phyloP scores from a whole-genome alignment of 129 eudicot genomes.

The Oenanthe sinensis region DNA sequence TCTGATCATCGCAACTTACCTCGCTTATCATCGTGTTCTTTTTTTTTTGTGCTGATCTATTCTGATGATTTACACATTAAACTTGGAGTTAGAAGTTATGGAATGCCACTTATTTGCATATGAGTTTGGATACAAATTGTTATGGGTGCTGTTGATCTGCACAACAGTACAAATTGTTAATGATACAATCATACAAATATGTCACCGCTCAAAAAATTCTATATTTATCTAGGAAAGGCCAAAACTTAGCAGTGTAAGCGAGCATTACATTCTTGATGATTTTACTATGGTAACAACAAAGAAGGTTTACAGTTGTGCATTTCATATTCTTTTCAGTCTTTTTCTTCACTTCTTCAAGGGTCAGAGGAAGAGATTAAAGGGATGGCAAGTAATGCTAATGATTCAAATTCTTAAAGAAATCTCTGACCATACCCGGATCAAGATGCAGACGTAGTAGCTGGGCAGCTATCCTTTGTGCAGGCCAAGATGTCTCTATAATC shows the following conservation, averaged over 20 bases:
- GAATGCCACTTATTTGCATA: too few relatives aligned
- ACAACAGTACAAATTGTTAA: too few relatives aligned
- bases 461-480: conserved; percentile 51
- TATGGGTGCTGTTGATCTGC: too few relatives aligned
- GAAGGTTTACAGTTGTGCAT: not conserved
- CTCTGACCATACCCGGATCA: conserved; percentile 15
- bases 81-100: too few relatives aligned
- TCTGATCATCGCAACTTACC: too few relatives aligned
- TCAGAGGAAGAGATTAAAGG: not conserved
- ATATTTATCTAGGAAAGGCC: not conserved
- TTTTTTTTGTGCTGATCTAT: too few relatives aligned
- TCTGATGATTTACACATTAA: too few relatives aligned
- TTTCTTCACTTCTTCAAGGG: not conserved
- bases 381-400: not conserved
- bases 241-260: not conserved
- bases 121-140: too few relatives aligned
- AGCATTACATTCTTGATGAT: conserved; percentile 8
- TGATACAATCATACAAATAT: too few relatives aligned
- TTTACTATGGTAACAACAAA: not conserved
- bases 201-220: not conserved
- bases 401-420: not conserved
- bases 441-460: conserved; percentile 46
- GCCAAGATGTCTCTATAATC: conserved; percentile 68
- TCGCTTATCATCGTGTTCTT: not conserved
- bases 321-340: not conserved